These are phyloP conservation scores for Didymella glomerata DNA, from an alignment of 2,329 filamentous ascomycete species.

Conservation along the genomic window DNA sequence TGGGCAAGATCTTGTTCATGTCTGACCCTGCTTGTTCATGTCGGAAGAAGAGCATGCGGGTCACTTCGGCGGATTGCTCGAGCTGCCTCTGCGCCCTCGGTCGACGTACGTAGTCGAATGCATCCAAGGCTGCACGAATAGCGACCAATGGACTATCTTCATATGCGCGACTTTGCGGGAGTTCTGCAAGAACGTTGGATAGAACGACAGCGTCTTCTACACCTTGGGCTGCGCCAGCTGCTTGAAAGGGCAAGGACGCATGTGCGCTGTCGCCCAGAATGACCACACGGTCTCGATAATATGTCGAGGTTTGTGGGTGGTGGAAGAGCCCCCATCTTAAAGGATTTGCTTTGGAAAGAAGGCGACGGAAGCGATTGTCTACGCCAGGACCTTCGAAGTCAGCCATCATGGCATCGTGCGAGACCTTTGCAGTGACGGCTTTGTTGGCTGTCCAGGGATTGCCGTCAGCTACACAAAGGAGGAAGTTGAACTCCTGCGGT, in stretches of 20 bases:
- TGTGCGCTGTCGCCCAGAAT: slow-evolving; percentile 43
- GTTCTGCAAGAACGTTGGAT: slow-evolving; percentile 28
- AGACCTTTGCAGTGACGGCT: slow-evolving; percentile 25
- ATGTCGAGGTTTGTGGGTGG: slow-evolving; percentile 35
- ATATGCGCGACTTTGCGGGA: neutral
- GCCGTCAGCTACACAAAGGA: slow-evolving; percentile 5
- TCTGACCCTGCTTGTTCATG: slow-evolving; percentile 21
- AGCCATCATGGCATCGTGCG: slow-evolving; percentile 33
- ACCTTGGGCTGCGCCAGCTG: slow-evolving; percentile 40
- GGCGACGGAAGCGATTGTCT: slow-evolving; percentile 27
- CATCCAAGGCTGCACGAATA: slow-evolving; percentile 30
- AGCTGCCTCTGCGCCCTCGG: slow-evolving; percentile 39
- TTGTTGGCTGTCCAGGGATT: slow-evolving; percentile 9
- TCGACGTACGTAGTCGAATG: slow-evolving; percentile 35
- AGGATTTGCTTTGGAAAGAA: slow-evolving; percentile 31
- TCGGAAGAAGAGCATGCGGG: slow-evolving; percentile 28
- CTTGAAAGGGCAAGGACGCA: slow-evolving; percentile 38
- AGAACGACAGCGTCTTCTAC: slow-evolving; percentile 43
- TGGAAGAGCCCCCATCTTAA: slow-evolving; percentile 39
- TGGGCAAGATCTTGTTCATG: slow-evolving; percentile 21
- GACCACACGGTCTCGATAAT: slow-evolving; percentile 31
- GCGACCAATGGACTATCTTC: neutral
- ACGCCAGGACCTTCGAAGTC: slow-evolving; percentile 28
- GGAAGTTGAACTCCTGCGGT: slow-evolving; percentile 15
- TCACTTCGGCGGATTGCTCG: slow-evolving; percentile 23